Evolutionary conservation across 495 filamentous ascomycete species (phyloP), one percentile per base, ranked within the genome.

Genomic region (Penicillium cosmopolitanum): DNA sequence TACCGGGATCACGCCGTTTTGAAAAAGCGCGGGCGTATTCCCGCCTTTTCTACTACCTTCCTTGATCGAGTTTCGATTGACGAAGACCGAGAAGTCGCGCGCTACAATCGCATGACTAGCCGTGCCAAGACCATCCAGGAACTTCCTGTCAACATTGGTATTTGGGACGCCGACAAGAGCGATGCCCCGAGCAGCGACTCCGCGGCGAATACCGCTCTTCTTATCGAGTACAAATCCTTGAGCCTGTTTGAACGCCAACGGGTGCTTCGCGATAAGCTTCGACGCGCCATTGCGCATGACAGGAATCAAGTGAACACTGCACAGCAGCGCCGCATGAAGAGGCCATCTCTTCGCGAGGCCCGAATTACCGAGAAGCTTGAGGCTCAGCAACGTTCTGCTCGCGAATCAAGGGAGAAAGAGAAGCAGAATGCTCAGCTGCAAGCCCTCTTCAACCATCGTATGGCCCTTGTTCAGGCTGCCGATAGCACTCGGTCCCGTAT

Each of bases 321-420:
- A 28, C 82, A 85, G 64, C 97, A 96, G 68, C 89, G 95, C 23
- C 87, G 94, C 19, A 92, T 94, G 80, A 98, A 98, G 87, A 97
- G 96, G 74, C 93, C 96, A 66, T 93, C 89, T 23, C 79, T 97
- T 51, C 87, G 93, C n/a, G 95, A 98, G 73, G 96, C 95, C 35
- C 88, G 95, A 35, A 93, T 97, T 64, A 98, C 95, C 3, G 95
- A 98, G 82, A 97, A 96, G 69, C 83, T 98, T 2, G 95, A 98
- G 83, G 98, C 98, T 78, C 92, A 98, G 71, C 96, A 98, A 69
- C 89, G 95, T 51, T 93, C 97, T 73, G 92, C 92, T 56, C 89
- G 95, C 43, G 95, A 97, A 75, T 89, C 86, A 34, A 86, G 92
- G 43, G 96, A 98, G 77, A 94, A 94, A 84, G 91, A 95, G 84